These are phyloP conservation scores for Lophium mytilinum DNA, from an alignment of 495 filamentous ascomycete genomes.

Conservation along the genomic window DNA sequence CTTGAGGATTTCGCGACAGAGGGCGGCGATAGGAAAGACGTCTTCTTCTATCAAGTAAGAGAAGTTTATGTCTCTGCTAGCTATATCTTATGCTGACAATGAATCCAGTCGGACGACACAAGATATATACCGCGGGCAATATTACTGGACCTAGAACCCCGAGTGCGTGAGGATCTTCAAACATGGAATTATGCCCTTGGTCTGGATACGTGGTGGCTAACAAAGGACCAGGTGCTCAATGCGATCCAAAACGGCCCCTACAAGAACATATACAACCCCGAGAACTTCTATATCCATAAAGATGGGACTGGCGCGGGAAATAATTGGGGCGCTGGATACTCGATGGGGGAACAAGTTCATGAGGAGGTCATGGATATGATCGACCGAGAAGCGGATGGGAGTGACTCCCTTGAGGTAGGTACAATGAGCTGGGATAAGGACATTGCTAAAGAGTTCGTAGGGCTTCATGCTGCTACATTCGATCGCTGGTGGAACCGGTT, in stretches of 20 bases:
- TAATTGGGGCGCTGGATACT: slow-evolving; percentile 95
- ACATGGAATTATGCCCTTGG: not conserved
- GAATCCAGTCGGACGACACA: slow-evolving; percentile 73
- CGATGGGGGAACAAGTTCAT: slow-evolving; percentile 82
- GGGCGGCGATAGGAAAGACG: slow-evolving; percentile 94
- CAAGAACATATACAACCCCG: slow-evolving; percentile 97
- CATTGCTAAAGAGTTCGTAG: slow-evolving; percentile 32
- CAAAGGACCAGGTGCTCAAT: slow-evolving; percentile 64
- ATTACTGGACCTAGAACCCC: slow-evolving; percentile 86
- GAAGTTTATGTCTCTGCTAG: not conserved
- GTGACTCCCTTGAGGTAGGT: slow-evolving; percentile 81
- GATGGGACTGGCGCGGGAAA: slow-evolving; percentile 90
- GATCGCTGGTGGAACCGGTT: slow-evolving; percentile 94
- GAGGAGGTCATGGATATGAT: slow-evolving; percentile 99
- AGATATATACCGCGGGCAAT: slow-evolving; percentile 96
- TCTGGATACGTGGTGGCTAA: not conserved
- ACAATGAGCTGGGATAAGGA: not conserved
- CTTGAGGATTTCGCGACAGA: slow-evolving; percentile 93
- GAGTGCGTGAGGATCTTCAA: slow-evolving; percentile 46
- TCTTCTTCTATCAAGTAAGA: slow-evolving; percentile 90
- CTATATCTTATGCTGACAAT: not conserved
- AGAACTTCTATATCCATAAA: slow-evolving; percentile 94
- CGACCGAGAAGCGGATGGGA: slow-evolving; percentile 94
- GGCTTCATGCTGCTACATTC: slow-evolving; percentile 98
- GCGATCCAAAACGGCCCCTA: slow-evolving; percentile 86